These are phyloP conservation scores for Entonaema liquescens DNA, from an alignment of 495 filamentous ascomycete species.

Conservation along the genomic window DNA sequence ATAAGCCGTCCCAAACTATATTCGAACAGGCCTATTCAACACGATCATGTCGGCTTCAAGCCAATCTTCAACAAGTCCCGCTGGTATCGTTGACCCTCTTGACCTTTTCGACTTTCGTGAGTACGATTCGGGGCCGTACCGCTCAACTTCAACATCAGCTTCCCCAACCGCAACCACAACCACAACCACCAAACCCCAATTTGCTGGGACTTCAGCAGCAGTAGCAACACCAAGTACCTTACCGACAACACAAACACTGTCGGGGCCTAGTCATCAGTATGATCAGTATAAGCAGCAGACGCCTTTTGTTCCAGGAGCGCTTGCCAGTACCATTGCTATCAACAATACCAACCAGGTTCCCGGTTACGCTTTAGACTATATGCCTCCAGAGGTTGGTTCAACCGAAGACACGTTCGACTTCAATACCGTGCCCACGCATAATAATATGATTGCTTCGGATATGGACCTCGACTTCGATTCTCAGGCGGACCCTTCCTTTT, in stretches of 20 bases:
- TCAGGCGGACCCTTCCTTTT: slow-evolving; percentile 60
- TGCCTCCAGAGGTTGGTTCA: slow-evolving; percentile 55
- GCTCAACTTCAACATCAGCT: slow-evolving; percentile 58
- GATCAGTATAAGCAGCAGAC: slow-evolving; percentile 91
- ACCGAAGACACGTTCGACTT: slow-evolving; percentile 66
- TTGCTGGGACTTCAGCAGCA: slow-evolving; percentile 50
- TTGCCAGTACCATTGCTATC: slow-evolving; percentile 74
- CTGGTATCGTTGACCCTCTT: slow-evolving; percentile 28
- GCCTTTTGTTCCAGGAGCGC: slow-evolving; percentile 79
- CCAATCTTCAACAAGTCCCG: slow-evolving; percentile 49
- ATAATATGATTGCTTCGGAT: slow-evolving; percentile 57
- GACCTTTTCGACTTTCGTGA: slow-evolving; percentile 57
- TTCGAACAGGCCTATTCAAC: not conserved
- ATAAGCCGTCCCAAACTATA: too few relatives aligned
- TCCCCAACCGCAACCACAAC: slow-evolving; percentile 53
- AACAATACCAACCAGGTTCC: slow-evolving; percentile 65
- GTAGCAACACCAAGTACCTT: slow-evolving; percentile 49
- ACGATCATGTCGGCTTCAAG: slow-evolving; percentile 33
- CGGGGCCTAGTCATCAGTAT: slow-evolving; percentile 91
- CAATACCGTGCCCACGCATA: slow-evolving; percentile 60
- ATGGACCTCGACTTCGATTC: slow-evolving; percentile 72
- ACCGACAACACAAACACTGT: slow-evolving; percentile 64
- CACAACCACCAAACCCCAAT: slow-evolving; percentile 48
- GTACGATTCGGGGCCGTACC: slow-evolving; percentile 54
- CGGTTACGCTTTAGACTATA: slow-evolving; percentile 62